Percentiles rank a stretch among this genome's conserved stretches.
phyloP scores from a whole-genome alignment of 2,329 filamentous ascomycete species.

The Pseudogymnoascus sp. region DNA sequence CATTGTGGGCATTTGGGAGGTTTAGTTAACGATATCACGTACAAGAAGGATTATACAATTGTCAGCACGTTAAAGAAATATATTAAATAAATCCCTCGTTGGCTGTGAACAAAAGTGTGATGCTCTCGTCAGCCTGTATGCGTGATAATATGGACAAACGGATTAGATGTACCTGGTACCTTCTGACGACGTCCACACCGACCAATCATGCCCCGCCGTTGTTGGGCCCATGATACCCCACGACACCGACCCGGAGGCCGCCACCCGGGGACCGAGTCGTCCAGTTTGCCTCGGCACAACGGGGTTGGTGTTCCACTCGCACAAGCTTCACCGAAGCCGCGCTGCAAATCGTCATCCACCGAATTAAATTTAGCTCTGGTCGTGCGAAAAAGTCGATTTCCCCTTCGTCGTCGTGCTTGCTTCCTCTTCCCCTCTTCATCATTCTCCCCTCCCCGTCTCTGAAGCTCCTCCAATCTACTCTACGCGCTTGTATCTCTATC shows the following conservation, averaged over 20 bases:
- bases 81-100: background rate
- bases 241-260: background rate
- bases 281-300: constrained; percentile 1
- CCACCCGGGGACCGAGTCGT: background rate
- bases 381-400: background rate
- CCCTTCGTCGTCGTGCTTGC: background rate
- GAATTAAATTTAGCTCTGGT: constrained; percentile 2
- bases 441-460: background rate
- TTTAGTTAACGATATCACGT: constrained; percentile 1
- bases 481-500: background rate
- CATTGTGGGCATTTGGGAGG: background rate
- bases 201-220: background rate
- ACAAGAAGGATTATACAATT: background rate
- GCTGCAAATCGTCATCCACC: background rate
- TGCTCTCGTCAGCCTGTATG: background rate
- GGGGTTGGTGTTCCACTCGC: background rate
- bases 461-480: background rate
- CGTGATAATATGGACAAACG: background rate
- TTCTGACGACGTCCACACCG: background rate
- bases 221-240: background rate
- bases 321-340: constrained; percentile 9
- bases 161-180: background rate
- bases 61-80: background rate
- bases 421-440: background rate
- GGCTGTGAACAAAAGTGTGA: background rate